These are phyloP conservation scores for Echinochloa phyllopogon DNA, from an alignment of 176 grass and related monocot species.

Conservation along the genomic window DNA sequence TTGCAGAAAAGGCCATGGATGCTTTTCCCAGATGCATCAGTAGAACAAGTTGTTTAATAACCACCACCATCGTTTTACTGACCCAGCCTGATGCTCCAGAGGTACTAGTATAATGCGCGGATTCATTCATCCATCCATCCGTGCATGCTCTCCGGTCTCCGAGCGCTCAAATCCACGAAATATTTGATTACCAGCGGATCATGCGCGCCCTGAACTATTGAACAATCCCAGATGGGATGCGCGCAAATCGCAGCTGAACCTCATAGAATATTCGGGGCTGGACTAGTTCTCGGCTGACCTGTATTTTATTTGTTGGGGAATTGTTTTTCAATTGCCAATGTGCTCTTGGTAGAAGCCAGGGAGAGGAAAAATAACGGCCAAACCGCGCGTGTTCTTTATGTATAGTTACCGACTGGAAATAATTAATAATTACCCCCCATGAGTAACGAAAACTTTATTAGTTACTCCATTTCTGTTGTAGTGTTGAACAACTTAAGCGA, in stretches of 20 bases:
- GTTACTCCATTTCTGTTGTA: background rate
- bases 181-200: slow-evolving; percentile 38
- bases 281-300: background rate
- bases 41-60: background rate
- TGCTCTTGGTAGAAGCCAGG: background rate
- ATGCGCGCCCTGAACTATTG: background rate
- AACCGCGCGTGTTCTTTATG: background rate
- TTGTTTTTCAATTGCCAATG: background rate
- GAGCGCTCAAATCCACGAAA: slow-evolving; percentile 41
- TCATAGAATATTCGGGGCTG: background rate
- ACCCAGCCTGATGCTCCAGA: slow-evolving; percentile 12
- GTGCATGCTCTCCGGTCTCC: background rate
- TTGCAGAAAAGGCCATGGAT: slow-evolving; percentile 38
- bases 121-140: background rate
- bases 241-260: slow-evolving; percentile 1
- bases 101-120: background rate
- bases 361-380: background rate
- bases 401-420: background rate
- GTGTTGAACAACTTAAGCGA: background rate
- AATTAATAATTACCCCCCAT: background rate
- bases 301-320: background rate
- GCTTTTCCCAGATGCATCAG: slow-evolving; percentile 24
- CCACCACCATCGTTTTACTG: slow-evolving; percentile 18
- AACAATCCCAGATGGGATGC: slow-evolving; percentile 15
- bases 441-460: background rate